Evolutionary conservation across 768 basidiomycete species (phyloP).

Genomic region (Mycena floridula): DNA sequence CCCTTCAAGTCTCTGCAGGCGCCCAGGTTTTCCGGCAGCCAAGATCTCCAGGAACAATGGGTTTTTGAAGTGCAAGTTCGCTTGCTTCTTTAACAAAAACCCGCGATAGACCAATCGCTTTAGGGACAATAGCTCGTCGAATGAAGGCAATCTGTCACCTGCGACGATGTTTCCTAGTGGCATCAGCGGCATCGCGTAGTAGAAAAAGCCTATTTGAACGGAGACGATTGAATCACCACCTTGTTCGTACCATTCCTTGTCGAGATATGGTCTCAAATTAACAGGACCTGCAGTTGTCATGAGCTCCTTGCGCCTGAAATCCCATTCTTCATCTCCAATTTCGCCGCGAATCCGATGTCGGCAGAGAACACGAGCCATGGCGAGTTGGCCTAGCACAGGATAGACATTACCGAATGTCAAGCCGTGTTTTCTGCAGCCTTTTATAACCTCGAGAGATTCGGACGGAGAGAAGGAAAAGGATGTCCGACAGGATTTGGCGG

Average conservation of each 20-base stretch:
- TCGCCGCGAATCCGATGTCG: conserved; percentile 29
- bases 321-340: conserved; percentile 48
- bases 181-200: conserved; percentile 36
- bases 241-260: conserved; percentile 35
- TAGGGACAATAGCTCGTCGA: conserved; percentile 34
- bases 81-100: conserved; percentile 29
- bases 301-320: conserved; percentile 37
- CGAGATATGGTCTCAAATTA: conserved; percentile 45
- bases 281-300: conserved; percentile 43
- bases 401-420: conserved; percentile 48
- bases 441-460: conserved; percentile 23
- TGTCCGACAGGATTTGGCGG: conserved; percentile 27
- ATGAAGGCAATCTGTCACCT: conserved; percentile 33
- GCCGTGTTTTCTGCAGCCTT: conserved; percentile 31
- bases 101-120: conserved; percentile 41
- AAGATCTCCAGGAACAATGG: conserved; percentile 43
- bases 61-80: conserved; percentile 25
- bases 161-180: conserved; percentile 26
- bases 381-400: conserved; percentile 46
- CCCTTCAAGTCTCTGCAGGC: conserved; percentile 18
- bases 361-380: conserved; percentile 43
- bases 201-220: conserved; percentile 2
- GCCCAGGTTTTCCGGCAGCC: conserved; percentile 15
- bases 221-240: conserved; percentile 30
- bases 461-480: conserved; percentile 19